These are phyloP conservation scores for Tinospora cordifolia DNA, from an alignment of 164 flowering plant species.

Conservation along the genomic window DNA sequence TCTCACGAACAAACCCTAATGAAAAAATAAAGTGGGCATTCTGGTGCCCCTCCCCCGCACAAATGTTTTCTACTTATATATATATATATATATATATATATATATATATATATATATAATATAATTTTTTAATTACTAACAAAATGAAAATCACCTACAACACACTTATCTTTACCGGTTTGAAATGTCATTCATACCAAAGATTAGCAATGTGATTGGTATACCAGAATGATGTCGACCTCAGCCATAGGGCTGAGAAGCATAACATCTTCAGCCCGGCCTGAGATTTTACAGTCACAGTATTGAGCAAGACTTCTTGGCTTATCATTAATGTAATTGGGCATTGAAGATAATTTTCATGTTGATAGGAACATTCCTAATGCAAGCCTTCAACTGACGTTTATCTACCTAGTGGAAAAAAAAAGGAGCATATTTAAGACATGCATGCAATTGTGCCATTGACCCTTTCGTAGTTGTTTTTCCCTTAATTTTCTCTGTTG, in stretches of 20 bases:
- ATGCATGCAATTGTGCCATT: not conserved
- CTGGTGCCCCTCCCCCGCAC: too few species aligned
- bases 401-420: not conserved
- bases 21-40: too few species aligned
- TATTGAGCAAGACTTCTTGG: not conserved
- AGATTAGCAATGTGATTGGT: not conserved
- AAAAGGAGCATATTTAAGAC: not conserved
- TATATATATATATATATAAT: too few species aligned
- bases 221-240: not conserved
- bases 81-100: too few species aligned
- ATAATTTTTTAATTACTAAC: too few species aligned
- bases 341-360: not conserved
- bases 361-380: not conserved
- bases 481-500: slow-evolving; percentile 5
- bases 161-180: too few species aligned
- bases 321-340: not conserved
- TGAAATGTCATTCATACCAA: too few species aligned
- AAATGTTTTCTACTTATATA: too few species aligned
- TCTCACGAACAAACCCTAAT: too few species aligned
- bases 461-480: not conserved
- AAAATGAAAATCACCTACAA: too few species aligned
- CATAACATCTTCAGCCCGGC: not conserved
- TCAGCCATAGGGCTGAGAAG: not conserved
- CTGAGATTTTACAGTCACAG: not conserved
- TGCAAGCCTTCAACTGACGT: not conserved